These are phyloP conservation scores for Neonectria faginata DNA, from an alignment of 2,329 filamentous ascomycete genomes.

Conservation along the genomic window DNA sequence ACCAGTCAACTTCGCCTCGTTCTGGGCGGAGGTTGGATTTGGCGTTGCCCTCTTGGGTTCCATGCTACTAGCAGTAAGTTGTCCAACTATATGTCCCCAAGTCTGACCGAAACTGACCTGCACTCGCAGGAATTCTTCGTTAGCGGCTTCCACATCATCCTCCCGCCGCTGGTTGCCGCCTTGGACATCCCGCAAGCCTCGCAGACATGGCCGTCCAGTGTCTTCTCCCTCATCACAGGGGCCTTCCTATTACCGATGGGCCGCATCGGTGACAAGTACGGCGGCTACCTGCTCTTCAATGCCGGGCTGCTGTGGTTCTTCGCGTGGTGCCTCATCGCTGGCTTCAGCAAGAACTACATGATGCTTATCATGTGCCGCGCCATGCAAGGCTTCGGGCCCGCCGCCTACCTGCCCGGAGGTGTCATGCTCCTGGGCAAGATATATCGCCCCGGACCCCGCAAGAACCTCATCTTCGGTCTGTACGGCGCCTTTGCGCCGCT, in stretches of 20 bases:
- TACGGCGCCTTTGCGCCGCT: conserved; percentile 68
- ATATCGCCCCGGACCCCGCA: conserved; percentile 77
- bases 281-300: conserved; percentile 71
- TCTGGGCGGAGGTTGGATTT: conserved; percentile 42
- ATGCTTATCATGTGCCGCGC: conserved; percentile 82
- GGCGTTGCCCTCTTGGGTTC: conserved; percentile 41
- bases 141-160: conserved; percentile 56
- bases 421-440: conserved; percentile 76
- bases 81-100: neutral
- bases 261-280: conserved; percentile 71
- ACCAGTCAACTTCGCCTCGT: conserved; percentile 39
- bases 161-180: conserved; percentile 72
- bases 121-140: conserved; percentile 45
- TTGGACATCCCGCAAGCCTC: conserved; percentile 72
- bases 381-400: conserved; percentile 78
- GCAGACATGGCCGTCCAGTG: conserved; percentile 73
- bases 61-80: conserved; percentile 43
- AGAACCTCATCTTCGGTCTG: conserved; percentile 74
- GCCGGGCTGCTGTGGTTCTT: conserved; percentile 72
- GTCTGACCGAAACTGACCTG: neutral
- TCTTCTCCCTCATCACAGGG: conserved; percentile 69
- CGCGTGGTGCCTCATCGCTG: conserved; percentile 75
- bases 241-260: conserved; percentile 73
- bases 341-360: conserved; percentile 74
- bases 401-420: conserved; percentile 77